Base-by-base conservation (phyloP, 2,329 filamentous ascomycete genomes). In the Fusarium denticulatum region DNA sequence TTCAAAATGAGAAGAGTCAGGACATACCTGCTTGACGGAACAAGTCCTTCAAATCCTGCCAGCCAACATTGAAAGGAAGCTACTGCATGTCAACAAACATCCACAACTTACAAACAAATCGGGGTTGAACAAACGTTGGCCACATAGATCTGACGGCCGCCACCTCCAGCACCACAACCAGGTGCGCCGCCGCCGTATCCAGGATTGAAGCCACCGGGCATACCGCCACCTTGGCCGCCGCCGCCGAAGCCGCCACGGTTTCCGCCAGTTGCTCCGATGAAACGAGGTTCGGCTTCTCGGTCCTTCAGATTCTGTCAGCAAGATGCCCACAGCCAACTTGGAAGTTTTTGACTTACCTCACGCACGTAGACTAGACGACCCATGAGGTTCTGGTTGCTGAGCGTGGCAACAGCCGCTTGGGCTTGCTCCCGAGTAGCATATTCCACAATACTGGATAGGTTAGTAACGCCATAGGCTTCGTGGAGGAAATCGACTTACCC, bases 401-500 rank as follows among this genome's bases (percentile, higher is more conserved):
- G 93, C 82, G 95, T 96, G 84, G 94, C 92, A 87, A 99, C 96
- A 82, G 96, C 96, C 85, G 94, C 93, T 85, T 98, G 96, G 83
- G 96, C 96, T 93, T 99, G 95, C 82, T 99, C 96, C 91, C 95
- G 94, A 81, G 96, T 98, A 85, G 95, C 95, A 92, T 99, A 99
- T 93, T 99, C 96, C 92, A 99, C 96, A 94, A 99, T 99, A 88
- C 95, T 97, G 76, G 24, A 6, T 7, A 40, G 65, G 74, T 86
- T 73, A 87, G 82, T 64, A 59, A n/a, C 16, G 37, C 24, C 7
- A n/a, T 24, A 30, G 40, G 34, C 18, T 15, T 39, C 8, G 18
- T 28, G 22, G 47, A 39, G 15, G n/a, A 30, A 34, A 46, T 40
- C 22, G 57, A 90, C 95, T 92, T 92, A 97, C 95, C 96, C 96